A percentile compares a stretch with the other conserved stretches of the same genome.
Evolutionary conservation across 345 rosid species (phyloP).

Genomic region (Firmiana major): DNA sequence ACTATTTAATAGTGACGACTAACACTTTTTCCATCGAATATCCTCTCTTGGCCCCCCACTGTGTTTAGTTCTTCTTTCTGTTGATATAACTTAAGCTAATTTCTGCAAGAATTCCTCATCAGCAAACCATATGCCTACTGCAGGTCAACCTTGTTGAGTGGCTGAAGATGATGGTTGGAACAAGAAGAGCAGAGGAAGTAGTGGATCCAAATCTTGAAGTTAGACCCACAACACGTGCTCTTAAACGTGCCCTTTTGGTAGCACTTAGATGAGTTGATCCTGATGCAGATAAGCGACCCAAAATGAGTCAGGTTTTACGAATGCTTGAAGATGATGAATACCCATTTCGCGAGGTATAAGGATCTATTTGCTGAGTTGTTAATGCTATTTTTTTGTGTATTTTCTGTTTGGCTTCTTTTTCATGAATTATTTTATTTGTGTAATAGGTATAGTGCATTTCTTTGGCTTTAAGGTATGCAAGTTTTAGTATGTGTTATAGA

Average conservation of each 20-base stretch:
- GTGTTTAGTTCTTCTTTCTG: neutral
- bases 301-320: slow-evolving; percentile 79
- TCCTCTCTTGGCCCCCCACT: neutral
- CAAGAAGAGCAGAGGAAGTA: slow-evolving; percentile 91
- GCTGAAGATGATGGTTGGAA: slow-evolving; percentile 95
- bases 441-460: neutral
- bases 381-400: neutral
- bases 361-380: neutral
- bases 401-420: neutral
- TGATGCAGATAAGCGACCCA: slow-evolving; percentile 83
- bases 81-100: neutral
- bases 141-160: slow-evolving; percentile 97
- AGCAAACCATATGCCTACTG: slow-evolving; percentile 10
- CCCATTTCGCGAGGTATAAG: slow-evolving; percentile 75
- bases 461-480: neutral
- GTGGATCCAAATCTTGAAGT: slow-evolving; percentile 74
- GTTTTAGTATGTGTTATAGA: neutral
- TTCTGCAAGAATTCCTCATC: slow-evolving; percentile 1
- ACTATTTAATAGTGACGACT: neutral
- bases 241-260: slow-evolving; percentile 75
- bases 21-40: neutral
- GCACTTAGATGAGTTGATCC: slow-evolving; percentile 92
- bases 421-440: neutral
- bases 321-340: slow-evolving; percentile 90
- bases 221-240: slow-evolving; percentile 64